Conservation (phyloP, 208 protist species). For the Trypanosoma scelopori region DNA sequence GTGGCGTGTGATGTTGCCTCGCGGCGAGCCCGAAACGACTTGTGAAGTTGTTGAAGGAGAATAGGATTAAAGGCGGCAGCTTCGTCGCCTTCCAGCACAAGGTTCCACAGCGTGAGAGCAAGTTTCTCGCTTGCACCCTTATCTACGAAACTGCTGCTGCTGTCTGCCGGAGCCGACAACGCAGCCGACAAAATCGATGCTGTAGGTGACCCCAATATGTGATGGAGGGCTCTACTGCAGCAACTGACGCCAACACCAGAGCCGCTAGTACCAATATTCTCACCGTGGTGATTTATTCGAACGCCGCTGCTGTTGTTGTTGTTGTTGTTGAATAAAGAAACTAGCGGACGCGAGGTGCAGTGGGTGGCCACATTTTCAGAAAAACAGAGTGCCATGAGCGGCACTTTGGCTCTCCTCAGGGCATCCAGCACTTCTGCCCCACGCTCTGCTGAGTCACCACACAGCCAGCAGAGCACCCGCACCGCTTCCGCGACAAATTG, state of each 20-base stretch:
- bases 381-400: slow-evolving; percentile 14
- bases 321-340: neutral
- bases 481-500: slow-evolving; percentile 1
- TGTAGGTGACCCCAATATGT: slow-evolving; percentile 16
- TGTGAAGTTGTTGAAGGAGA: slow-evolving; percentile 17
- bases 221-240: slow-evolving; percentile 15
- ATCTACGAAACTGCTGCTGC: neutral
- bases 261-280: neutral
- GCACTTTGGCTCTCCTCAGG: slow-evolving; percentile 13
- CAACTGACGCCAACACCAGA: neutral
- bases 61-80: slow-evolving; percentile 24
- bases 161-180: neutral
- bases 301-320: neutral
- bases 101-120: slow-evolving; percentile 9
- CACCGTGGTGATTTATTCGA: neutral
- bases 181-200: slow-evolving; percentile 8
- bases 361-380: neutral
- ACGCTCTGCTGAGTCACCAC: slow-evolving; percentile 15
- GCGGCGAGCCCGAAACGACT: neutral
- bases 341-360: neutral
- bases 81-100: slow-evolving; percentile 25
- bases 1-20: neutral
- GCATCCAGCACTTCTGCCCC: slow-evolving; percentile 8
- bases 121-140: neutral
- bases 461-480: slow-evolving; percentile 25